These are phyloP conservation scores for Colletotrichum magnum DNA, from an alignment of 2,329 filamentous ascomycete species.

Conservation along the genomic window DNA sequence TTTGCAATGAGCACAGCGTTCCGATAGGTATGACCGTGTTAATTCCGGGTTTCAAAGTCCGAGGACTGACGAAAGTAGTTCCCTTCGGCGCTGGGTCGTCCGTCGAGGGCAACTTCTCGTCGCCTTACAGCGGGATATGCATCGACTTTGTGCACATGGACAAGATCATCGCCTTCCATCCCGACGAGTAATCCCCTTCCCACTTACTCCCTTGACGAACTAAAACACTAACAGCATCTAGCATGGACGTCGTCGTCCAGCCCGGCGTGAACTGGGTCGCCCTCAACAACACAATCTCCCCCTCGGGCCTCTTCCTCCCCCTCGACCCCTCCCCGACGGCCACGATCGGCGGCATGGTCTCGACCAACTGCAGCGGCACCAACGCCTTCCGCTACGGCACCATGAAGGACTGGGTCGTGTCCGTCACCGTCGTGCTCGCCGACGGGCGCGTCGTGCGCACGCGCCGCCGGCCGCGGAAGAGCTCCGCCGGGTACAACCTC, in stretches of 20 bases:
- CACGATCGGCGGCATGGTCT: slow-evolving; percentile 72
- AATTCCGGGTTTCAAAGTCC: no score
- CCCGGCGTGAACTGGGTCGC: slow-evolving; percentile 78
- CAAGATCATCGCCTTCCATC: slow-evolving; percentile 73
- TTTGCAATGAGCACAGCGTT: slow-evolving; percentile 73
- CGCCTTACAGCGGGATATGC: slow-evolving; percentile 76
- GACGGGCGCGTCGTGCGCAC: slow-evolving; percentile 79
- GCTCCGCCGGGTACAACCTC: slow-evolving; percentile 79
- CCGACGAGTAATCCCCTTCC: slow-evolving; percentile 60
- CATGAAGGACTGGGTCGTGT: slow-evolving; percentile 83
- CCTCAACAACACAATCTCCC: slow-evolving; percentile 74
- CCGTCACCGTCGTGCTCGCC: slow-evolving; percentile 78
- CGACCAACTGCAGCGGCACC: slow-evolving; percentile 76
- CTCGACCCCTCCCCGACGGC: slow-evolving; percentile 77
- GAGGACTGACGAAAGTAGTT: slow-evolving; percentile 50
- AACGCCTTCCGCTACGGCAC: slow-evolving; percentile 77
- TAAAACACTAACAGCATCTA: background rate
- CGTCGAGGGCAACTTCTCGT: slow-evolving; percentile 79
- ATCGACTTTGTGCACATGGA: slow-evolving; percentile 81
- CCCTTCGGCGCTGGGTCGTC: slow-evolving; percentile 82
- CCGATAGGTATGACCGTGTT: slow-evolving; percentile 75
- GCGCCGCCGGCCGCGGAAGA: slow-evolving; percentile 75
- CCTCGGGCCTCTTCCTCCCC: slow-evolving; percentile 76
- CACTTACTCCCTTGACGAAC: rapidly evolving
- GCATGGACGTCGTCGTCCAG: slow-evolving; percentile 80